These are phyloP conservation scores for Hirsutella minnesotensis DNA, from an alignment of 2,329 filamentous ascomycete species.

Conservation along the genomic window DNA sequence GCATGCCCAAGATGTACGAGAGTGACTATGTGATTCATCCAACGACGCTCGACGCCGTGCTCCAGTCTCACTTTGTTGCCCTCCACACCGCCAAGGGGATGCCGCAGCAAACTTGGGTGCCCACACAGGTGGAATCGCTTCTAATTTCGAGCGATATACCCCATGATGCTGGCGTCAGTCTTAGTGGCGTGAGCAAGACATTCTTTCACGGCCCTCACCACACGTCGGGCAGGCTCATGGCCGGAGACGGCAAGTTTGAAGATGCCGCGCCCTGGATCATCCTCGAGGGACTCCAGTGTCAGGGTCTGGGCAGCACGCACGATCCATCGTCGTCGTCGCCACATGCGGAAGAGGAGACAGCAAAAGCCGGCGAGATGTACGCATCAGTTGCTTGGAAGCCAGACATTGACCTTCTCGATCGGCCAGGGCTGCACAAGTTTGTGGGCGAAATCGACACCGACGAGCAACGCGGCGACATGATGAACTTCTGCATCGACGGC, in stretches of 20 bases:
- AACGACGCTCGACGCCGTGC: neutral
- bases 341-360: neutral
- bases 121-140: neutral
- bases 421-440: neutral
- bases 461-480: neutral
- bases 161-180: neutral
- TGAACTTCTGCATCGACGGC: neutral
- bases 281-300: neutral
- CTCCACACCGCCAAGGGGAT: neutral
- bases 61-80: neutral
- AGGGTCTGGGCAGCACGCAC: neutral
- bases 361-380: neutral
- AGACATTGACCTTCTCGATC: neutral
- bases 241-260: neutral
- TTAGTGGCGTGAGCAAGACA: neutral
- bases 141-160: neutral
- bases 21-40: slow-evolving; percentile 1
- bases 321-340: neutral
- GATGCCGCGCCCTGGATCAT: neutral
- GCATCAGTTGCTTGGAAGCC: neutral
- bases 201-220: neutral
- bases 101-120: neutral
- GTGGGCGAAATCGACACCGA: neutral
- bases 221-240: neutral
- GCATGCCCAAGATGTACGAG: neutral